Percentiles rank a stretch among this genome's conserved stretches.
Evolutionary conservation across 2,329 filamentous ascomycete genomes (phyloP).

Genomic region (Pezicula neosporulosa): DNA sequence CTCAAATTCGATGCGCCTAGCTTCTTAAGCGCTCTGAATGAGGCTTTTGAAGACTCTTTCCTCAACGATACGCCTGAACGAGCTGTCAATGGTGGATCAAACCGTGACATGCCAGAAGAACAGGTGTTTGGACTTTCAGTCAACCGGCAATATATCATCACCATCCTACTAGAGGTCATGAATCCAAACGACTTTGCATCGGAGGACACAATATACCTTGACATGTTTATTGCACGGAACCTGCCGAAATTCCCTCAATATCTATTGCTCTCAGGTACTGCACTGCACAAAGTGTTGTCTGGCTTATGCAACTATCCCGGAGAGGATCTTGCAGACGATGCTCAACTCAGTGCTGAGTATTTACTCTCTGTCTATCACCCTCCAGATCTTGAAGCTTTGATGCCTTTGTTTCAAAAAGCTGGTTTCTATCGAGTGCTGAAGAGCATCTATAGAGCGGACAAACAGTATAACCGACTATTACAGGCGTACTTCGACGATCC

Average conservation of each 20-base stretch:
- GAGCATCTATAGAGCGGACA: slow-evolving; percentile 76
- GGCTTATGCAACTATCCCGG: slow-evolving; percentile 84
- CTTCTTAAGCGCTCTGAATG: slow-evolving; percentile 92
- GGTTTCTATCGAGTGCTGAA: slow-evolving; percentile 91
- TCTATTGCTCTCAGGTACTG: slow-evolving; percentile 82
- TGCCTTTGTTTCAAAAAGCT: slow-evolving; percentile 75
- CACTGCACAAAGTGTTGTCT: slow-evolving; percentile 74
- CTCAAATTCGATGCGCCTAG: slow-evolving; percentile 87
- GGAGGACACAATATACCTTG: slow-evolving; percentile 86
- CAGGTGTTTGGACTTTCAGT: slow-evolving; percentile 68
- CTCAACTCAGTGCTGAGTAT: slow-evolving; percentile 96
- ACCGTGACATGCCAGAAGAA: slow-evolving; percentile 55
- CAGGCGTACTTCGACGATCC: slow-evolving; percentile 82
- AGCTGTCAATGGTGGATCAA: slow-evolving; percentile 48
- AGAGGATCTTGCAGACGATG: slow-evolving; percentile 80
- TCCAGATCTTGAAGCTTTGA: slow-evolving; percentile 70
- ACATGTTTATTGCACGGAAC: slow-evolving; percentile 98
- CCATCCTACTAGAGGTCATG: slow-evolving; percentile 90
- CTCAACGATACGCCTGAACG: slow-evolving; percentile 76
- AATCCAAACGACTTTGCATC: slow-evolving; percentile 69
- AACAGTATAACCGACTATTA: slow-evolving; percentile 74
- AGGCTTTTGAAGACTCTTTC: slow-evolving; percentile 94
- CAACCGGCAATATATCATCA: slow-evolving; percentile 88
- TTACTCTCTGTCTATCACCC: slow-evolving; percentile 91
- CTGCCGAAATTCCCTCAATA: slow-evolving; percentile 96